Conservation (phyloP, 805 yeast species). For the Kluyveromyces starmeri region DNA sequence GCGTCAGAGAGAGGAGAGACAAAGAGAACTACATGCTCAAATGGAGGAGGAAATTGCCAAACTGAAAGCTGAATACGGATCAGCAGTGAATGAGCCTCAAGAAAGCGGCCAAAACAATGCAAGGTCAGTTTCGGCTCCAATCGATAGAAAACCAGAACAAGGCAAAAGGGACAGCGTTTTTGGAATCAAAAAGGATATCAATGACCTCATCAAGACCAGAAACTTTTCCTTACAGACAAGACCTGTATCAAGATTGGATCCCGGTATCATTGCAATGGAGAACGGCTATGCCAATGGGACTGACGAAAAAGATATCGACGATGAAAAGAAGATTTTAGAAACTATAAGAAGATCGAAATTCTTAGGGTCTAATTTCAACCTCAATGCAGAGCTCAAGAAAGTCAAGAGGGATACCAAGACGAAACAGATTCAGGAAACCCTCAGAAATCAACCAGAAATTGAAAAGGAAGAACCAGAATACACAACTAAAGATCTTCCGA, state of each 20-base stretch:
- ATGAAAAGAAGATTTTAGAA: conserved; percentile 30
- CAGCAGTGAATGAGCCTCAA: conserved; percentile 1
- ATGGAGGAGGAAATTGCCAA: conserved; percentile 20
- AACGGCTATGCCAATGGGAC: conserved; percentile 17
- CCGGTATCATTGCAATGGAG: conserved; percentile 27
- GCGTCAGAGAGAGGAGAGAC: conserved; percentile 17
- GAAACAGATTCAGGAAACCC: conserved; percentile 7
- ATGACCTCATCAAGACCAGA: conserved; percentile 28
- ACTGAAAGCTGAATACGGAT: conserved; percentile 13
- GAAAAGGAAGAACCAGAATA: conserved; percentile 6
- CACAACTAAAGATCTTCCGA: conserved; percentile 20
- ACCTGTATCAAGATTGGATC: conserved; percentile 37
- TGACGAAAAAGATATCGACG: conserved; percentile 16
- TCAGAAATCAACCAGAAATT: conserved; percentile 1
- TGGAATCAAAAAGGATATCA: conserved; percentile 21
- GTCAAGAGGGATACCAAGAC: conserved; percentile 11
- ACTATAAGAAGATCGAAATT: conserved; percentile 38
- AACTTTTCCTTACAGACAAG: conserved; percentile 33
- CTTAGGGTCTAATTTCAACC: conserved; percentile 34
- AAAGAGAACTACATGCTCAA: conserved; percentile 18
- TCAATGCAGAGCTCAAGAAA: conserved; percentile 24
- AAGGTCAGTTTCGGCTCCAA: conserved; percentile 34
- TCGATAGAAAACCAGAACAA: conserved; percentile 8
- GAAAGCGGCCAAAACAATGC: conserved; percentile 7
- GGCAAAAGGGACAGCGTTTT: conserved; percentile 13